Evolutionary conservation across 257 asterid genomes (phyloP).

Genomic region (Gentiana straminea): DNA sequence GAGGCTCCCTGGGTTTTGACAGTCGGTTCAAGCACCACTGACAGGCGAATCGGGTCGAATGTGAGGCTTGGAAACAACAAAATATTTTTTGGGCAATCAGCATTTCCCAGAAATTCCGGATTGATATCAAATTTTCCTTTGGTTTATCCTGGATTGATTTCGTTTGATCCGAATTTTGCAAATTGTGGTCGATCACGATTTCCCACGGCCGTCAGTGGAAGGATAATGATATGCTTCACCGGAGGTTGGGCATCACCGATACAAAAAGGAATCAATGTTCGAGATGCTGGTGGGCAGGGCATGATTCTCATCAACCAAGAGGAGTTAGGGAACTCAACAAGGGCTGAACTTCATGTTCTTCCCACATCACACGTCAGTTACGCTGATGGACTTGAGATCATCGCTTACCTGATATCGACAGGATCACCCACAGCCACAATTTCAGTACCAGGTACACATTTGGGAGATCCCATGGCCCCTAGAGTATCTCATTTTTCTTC

Average conservation of each 20-base stretch:
- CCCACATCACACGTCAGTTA: conserved; percentile 6
- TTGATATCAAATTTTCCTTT: conserved; percentile 4
- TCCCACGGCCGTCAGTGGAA: conserved; percentile 1
- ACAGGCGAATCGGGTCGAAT: conserved; percentile 7
- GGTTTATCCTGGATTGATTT: conserved; percentile 6
- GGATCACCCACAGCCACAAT: not conserved
- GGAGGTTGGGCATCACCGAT: not conserved
- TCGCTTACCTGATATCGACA: conserved; percentile 1
- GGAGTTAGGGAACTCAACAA: not conserved
- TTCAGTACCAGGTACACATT: conserved; percentile 5
- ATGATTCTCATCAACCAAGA: conserved; percentile 9
- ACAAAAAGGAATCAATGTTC: not conserved
- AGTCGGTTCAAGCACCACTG: conserved; percentile 12
- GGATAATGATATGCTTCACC: conserved; percentile 5
- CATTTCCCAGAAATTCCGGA: not conserved
- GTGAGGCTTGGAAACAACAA: conserved; percentile 9
- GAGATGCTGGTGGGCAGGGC: conserved; percentile 9
- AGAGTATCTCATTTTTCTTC: conserved; percentile 10
- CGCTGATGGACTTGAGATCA: conserved; percentile 1
- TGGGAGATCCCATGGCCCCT: conserved; percentile 6
- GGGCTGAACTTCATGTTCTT: conserved; percentile 5
- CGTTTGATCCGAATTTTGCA: not conserved
- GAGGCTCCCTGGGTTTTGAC: conserved; percentile 15
- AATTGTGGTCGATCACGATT: not conserved
- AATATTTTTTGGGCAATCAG: conserved; percentile 9